Base-by-base conservation (phyloP, 2,329 filamentous ascomycete genomes). In the Raffaelea albimanens region DNA sequence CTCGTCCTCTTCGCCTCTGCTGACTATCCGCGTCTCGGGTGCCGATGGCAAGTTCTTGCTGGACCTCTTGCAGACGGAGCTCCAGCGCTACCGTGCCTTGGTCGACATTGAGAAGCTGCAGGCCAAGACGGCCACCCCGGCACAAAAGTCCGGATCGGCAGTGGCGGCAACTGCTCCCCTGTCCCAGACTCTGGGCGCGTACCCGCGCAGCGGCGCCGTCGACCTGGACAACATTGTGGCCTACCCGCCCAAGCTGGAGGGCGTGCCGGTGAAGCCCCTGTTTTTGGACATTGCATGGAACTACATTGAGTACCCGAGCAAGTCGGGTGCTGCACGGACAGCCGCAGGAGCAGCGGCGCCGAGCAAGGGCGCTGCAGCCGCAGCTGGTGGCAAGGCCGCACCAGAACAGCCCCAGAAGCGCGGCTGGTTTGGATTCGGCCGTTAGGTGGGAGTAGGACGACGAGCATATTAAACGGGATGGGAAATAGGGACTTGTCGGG, bases 241-340 rank as follows among this genome's bases (percentile, higher is more conserved):
- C 4, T 96, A 90, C 63, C 93, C 93, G 13, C 90, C 91, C 1
- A 85, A 82, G 60, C 69, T 96, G 55, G 80, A 87, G 52, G 76
- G 85, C 2, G 80, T 97, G 36, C 89, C 93, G 0, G 84, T 95
- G 45, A 98, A 98, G 70, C 93, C 93, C 23, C 74, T 97, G 31
- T 97, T 97, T 72, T 79, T 97, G 50, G 93, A 98, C 61, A 84
- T 95, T 8, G 93, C 93, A 10, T 98, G 88, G 86, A 97, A 97
- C 63, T 97, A 96, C 62, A 90, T 98, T 52, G 81, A 88, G 43
- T 98, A 98, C 61, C 89, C 90, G 0, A 82, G 81, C 31, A 80
- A 80, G 56, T 56, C 64, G 29, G 60, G 62, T 3, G 47, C 55
- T 52, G 40, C 25, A 16, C 4, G 5, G 13, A 3, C 33, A 4